phyloP scores from a whole-genome alignment of 2,329 filamentous ascomycete genomes.

The Capronia americana region DNA sequence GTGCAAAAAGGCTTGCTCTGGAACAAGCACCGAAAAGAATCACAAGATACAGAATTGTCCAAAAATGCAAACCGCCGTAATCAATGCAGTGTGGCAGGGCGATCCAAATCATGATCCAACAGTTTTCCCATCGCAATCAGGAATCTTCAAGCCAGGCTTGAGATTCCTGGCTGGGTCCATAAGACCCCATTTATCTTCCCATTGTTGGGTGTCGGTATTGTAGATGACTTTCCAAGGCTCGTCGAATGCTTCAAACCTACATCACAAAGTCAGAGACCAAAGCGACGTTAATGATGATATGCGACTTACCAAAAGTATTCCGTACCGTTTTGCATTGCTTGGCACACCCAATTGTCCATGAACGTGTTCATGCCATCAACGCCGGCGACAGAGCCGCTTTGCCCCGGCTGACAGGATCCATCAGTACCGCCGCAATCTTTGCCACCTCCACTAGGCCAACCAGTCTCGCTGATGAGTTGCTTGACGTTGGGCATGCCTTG shows the following conservation, averaged over 20 bases:
- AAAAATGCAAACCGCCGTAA: background rate
- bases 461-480: slow-evolving; percentile 87
- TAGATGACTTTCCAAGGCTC: slow-evolving; percentile 90
- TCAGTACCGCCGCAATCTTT: slow-evolving; percentile 70
- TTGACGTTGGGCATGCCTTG: slow-evolving; percentile 62
- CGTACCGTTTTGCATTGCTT: slow-evolving; percentile 78
- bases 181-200: slow-evolving; percentile 96
- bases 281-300: background rate
- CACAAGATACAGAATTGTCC: background rate
- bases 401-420: slow-evolving; percentile 61
- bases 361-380: slow-evolving; percentile 84
- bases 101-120: slow-evolving; percentile 44
- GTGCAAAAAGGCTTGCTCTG: background rate
- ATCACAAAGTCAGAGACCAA: slow-evolving; percentile 33
- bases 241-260: slow-evolving; percentile 88
- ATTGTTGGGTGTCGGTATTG: slow-evolving; percentile 71
- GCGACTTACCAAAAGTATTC: slow-evolving; percentile 86
- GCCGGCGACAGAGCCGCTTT: slow-evolving; percentile 75
- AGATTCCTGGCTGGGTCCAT: slow-evolving; percentile 84
- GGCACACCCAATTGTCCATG: slow-evolving; percentile 84
- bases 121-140: slow-evolving; percentile 80
- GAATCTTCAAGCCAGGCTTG: slow-evolving; percentile 83
- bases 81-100: background rate
- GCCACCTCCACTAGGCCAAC: slow-evolving; percentile 86
- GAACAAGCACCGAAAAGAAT: background rate